phyloP scores from a whole-genome alignment of 495 filamentous ascomycete species.

The Amniculicola lignicola region DNA sequence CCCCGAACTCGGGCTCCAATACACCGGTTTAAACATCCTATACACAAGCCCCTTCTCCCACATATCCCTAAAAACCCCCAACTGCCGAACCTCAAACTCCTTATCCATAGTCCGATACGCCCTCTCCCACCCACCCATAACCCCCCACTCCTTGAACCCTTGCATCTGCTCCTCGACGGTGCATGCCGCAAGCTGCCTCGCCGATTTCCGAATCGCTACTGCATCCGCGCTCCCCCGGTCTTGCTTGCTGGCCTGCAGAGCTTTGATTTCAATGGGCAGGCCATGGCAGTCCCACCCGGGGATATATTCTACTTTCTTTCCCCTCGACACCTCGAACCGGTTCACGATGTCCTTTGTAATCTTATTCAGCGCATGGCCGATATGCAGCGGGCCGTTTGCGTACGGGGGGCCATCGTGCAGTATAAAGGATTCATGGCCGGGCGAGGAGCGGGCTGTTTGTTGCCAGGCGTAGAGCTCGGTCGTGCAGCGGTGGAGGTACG shows the following conservation, averaged over 20 bases:
- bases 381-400: constrained; percentile 89
- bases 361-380: constrained; percentile 98
- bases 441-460: constrained; percentile 50
- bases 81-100: constrained; percentile 79
- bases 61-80: constrained; percentile 83
- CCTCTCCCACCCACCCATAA: constrained; percentile 94
- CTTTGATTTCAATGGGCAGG: constrained; percentile 94
- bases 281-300: constrained; percentile 99
- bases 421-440: constrained; percentile 53
- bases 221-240: constrained; percentile 39
- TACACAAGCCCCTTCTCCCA: constrained; percentile 78
- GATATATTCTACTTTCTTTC: constrained; percentile 76
- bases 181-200: constrained; percentile 66
- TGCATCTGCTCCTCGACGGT: constrained; percentile 79
- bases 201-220: constrained; percentile 62
- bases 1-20: constrained; percentile 89
- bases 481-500: constrained; percentile 71
- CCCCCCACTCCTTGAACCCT: constrained; percentile 74
- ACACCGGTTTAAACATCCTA: constrained; percentile 85
- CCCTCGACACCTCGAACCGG: constrained; percentile 72
- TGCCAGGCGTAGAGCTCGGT: constrained; percentile 92
- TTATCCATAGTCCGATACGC: constrained; percentile 91
- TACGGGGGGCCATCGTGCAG: constrained; percentile 97
- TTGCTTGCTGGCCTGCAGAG: constrained; percentile 60
- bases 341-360: constrained; percentile 92